These are phyloP conservation scores for Cutaneotrichosporon mucoides DNA, from an alignment of 1,284 basidiomycete species.

Conservation along the genomic window DNA sequence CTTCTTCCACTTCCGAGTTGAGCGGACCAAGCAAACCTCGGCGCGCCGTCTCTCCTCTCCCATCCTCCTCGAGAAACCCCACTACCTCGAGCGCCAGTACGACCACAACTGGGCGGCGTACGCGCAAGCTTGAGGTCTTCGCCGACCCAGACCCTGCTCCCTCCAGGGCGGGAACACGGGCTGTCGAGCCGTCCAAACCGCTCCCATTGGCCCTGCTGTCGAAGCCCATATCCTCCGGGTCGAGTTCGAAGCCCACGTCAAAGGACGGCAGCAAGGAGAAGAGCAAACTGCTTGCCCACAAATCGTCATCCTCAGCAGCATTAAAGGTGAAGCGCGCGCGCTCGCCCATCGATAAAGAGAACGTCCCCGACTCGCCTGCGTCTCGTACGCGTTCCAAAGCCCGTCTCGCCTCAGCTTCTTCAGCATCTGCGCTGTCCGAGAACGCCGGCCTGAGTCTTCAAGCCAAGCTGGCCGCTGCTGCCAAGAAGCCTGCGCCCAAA, in stretches of 20 bases:
- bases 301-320: too few relatives aligned
- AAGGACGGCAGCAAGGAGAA: too few relatives aligned
- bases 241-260: too few relatives aligned
- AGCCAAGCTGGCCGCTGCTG: not conserved
- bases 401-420: not conserved
- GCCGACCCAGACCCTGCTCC: not conserved
- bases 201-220: not conserved
- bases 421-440: too few relatives aligned
- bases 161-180: not conserved
- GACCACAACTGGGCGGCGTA: too few relatives aligned
- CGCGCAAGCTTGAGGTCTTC: not conserved
- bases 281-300: too few relatives aligned
- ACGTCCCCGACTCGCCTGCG: conserved; percentile 22
- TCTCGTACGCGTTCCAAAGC: conserved; percentile 18
- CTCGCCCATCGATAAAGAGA: not conserved
- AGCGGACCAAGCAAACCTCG: not conserved
- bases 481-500: not conserved
- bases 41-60: not conserved
- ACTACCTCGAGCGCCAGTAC: too few relatives aligned
- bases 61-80: not conserved
- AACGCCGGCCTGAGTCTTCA: too few relatives aligned
- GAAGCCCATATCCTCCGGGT: not conserved
- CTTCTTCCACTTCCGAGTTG: too few relatives aligned
- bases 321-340: not conserved
- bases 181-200: not conserved